Conservation (phyloP, 192 early-diverging fungal species). For the Mortierella antarctica region DNA sequence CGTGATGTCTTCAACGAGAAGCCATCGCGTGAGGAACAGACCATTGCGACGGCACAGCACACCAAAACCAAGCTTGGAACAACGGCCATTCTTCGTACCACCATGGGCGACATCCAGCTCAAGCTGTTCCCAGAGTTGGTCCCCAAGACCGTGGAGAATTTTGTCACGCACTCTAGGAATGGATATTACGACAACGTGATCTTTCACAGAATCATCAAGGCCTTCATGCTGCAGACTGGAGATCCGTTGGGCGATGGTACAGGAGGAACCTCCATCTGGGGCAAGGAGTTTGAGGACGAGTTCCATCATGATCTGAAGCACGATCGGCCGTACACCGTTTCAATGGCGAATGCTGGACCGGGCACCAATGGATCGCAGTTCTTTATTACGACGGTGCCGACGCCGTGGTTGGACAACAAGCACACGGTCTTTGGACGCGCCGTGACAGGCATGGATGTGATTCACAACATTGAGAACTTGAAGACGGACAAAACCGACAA, state of each 20-base stretch:
- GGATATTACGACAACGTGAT: slow-evolving; percentile 93
- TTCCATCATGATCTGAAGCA: slow-evolving; percentile 83
- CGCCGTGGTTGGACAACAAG: slow-evolving; percentile 97
- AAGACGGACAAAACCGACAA: slow-evolving; percentile 91
- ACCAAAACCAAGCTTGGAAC: slow-evolving; percentile 73
- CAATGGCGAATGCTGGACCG: slow-evolving; percentile 95
- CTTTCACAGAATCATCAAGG: slow-evolving; percentile 97
- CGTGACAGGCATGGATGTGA: slow-evolving; percentile 91
- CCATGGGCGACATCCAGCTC: slow-evolving; percentile 91
- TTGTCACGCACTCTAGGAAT: slow-evolving; percentile 85
- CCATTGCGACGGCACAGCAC: slow-evolving; percentile 76
- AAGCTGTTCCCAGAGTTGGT: slow-evolving; percentile 91
- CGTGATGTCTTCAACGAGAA: slow-evolving; percentile 99
- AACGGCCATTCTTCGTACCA: slow-evolving; percentile 87
- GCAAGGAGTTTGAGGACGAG: slow-evolving; percentile 94
- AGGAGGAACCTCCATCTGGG: slow-evolving; percentile 94
- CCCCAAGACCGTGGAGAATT: slow-evolving; percentile 96
- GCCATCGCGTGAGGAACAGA: slow-evolving; percentile 95
- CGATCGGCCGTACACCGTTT: slow-evolving; percentile 90
- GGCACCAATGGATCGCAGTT: slow-evolving; percentile 95
- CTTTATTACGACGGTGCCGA: slow-evolving; percentile 93
- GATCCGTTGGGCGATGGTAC: slow-evolving; percentile 93
- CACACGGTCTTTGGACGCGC: slow-evolving; percentile 96
- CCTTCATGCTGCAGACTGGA: slow-evolving; percentile 98
- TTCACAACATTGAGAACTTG: slow-evolving; percentile 84